A percentile compares a stretch with the other conserved stretches of the same genome.
phyloP scores from a whole-genome alignment of 2,329 filamentous ascomycete genomes.

The Sporothrix pallida region DNA sequence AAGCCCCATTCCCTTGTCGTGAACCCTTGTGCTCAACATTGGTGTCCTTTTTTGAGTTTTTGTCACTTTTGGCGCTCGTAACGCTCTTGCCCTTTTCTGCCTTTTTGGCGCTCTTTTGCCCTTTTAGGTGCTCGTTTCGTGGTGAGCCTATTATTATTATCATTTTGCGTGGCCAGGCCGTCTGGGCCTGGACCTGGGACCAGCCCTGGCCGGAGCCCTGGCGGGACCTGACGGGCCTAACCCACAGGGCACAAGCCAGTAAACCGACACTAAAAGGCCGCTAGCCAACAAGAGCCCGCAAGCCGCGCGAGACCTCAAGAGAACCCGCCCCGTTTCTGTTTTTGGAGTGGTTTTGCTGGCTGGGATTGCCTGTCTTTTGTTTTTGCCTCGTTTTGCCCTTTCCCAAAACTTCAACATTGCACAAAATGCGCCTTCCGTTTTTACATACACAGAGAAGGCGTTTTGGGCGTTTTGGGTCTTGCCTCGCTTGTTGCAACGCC shows the following conservation, averaged over 20 bases:
- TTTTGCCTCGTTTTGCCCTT: neutral
- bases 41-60: neutral
- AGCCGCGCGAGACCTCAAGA: neutral
- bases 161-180: neutral
- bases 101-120: neutral
- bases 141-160: neutral
- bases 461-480: neutral
- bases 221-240: neutral
- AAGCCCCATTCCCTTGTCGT: neutral
- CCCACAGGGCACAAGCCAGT: slow-evolving; percentile 1
- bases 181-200: neutral
- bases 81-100: neutral
- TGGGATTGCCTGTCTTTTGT: slow-evolving; percentile 13
- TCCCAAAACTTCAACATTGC: neutral
- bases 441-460: neutral
- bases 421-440: neutral
- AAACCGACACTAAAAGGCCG: slow-evolving; percentile 9
- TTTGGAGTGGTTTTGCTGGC: neutral
- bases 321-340: neutral
- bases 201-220: neutral
- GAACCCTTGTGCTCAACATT: neutral
- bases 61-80: too few species aligned
- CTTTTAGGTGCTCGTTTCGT: slow-evolving; percentile 8
- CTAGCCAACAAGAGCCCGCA: slow-evolving; percentile 17
- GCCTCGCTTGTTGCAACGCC: slow-evolving; percentile 2